Percentiles rank a stretch among this genome's conserved stretches.
Conservation (phyloP, 2,329 filamentous ascomycete genomes). For the Pseudogymnoascus sp. region DNA sequence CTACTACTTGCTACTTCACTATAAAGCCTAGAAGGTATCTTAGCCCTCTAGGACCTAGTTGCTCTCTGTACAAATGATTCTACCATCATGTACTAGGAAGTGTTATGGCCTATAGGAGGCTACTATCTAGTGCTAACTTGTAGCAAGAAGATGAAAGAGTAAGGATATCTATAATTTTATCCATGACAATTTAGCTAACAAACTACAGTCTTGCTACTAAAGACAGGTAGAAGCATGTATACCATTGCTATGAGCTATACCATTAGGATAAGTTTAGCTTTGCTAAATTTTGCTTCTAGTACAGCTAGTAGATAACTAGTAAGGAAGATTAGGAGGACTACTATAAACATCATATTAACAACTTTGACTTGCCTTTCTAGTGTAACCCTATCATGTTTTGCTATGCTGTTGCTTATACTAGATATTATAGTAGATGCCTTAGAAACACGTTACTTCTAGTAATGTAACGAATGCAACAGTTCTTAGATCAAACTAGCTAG, state of each 20-base stretch:
- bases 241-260: conserved; percentile 9
- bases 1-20: neutral
- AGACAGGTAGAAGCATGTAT: conserved; percentile 13
- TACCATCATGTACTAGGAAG: conserved; percentile 4
- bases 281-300: conserved; percentile 15
- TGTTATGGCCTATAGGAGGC: neutral
- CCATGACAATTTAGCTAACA: too few species aligned
- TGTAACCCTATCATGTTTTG: conserved; percentile 8
- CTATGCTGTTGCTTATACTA: conserved; percentile 8
- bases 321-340: conserved; percentile 14
- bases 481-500: neutral
- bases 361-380: conserved; percentile 13
- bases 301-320: conserved; percentile 12
- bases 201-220: neutral
- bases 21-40: conserved; percentile 7
- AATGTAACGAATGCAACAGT: neutral
- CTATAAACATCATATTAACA: conserved; percentile 16
- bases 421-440: neutral
- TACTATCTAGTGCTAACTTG: neutral
- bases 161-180: too few species aligned
- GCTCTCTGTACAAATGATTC: conserved; percentile 10
- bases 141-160: neutral
- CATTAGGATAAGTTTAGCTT: conserved; percentile 14
- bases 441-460: neutral
- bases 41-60: conserved; percentile 7